Base-by-base conservation (phyloP, 805 yeast species). In the Ogataea nakhonphanomensis region DNA sequence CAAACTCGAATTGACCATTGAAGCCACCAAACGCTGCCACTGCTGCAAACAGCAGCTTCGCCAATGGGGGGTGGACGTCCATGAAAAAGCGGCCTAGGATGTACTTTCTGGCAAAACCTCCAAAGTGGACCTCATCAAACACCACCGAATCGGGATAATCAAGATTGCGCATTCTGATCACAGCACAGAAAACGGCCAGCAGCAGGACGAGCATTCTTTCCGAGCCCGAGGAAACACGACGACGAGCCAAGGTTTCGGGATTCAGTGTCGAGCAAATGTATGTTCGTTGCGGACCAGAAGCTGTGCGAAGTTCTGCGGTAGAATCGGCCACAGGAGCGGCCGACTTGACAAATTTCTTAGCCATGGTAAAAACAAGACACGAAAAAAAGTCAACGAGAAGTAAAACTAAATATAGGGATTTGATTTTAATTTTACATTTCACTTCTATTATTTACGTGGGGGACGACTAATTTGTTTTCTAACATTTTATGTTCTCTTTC, bases 41-140 rank as follows among this genome's bases (percentile, higher is more conserved):
- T 35, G 81, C 84, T 2, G 90, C 93, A 62, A 73, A 84, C 34
- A 85, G 61, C 81, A 85, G 76, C 63, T 85, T 85, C 35, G 91
- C 89, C 54, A 85, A 70, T 3, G 95, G 95, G 25, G 95, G 95
- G 60, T 85, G 95, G 41, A 85, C 93, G 64, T 85, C 95, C 84
- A 85, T 80, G 66, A 85, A 85, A 59, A 73, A 85, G 12, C 65
- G 66, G 30, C 89, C 86, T 44, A 70, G 64, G 42, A 84, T 80
- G 68, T 90, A 93, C 66, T 91, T 86, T 46, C 83, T 74, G 13
- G 99, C 95, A 66, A 91, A 93, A n/a, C 95, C 95, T 41, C 99
- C 99, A 55, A 93, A 93, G 64, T 93, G 99, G 38, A 91, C 98
- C 65, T 91, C 99, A 65, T 93, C 99, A 54, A 93, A 93, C 21